Evolutionary conservation across 2,329 filamentous ascomycete species (phyloP).

Genomic region (Trichophyton schoenleinii): DNA sequence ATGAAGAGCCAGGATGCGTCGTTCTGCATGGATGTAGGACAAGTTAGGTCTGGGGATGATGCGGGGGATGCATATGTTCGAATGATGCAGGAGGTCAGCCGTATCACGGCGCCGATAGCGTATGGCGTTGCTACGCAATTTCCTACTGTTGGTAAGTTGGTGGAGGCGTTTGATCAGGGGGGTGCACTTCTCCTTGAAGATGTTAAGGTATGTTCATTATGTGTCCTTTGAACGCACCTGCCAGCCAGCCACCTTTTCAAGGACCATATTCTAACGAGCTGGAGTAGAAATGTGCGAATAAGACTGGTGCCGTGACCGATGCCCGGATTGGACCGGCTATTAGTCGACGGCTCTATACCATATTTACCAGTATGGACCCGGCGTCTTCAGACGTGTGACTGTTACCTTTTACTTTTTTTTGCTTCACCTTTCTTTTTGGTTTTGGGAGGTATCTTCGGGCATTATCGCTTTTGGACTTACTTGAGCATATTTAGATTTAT

Average conservation of each 20-base stretch:
- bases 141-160: constrained; percentile 44
- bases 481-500: no score
- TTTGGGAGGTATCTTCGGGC: not conserved
- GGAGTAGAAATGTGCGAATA: constrained; percentile 36
- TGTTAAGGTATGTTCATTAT: constrained; percentile 32
- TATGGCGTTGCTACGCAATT: constrained; percentile 55
- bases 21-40: constrained; percentile 70
- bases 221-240: not conserved
- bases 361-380: constrained; percentile 37
- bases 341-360: constrained; percentile 37
- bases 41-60: constrained; percentile 58
- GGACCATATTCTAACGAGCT: not conserved
- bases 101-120: constrained; percentile 60
- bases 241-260: not conserved
- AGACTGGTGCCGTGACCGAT: constrained; percentile 34
- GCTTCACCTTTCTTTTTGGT: not conserved
- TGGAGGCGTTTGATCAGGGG: constrained; percentile 44
- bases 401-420: not conserved
- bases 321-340: constrained; percentile 36
- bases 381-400: constrained; percentile 31
- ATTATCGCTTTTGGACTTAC: not conserved
- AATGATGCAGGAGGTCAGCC: constrained; percentile 63
- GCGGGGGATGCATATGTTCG: constrained; percentile 55
- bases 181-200: constrained; percentile 53
- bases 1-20: constrained; percentile 39